Evolutionary conservation across 1,284 basidiomycete genomes (phyloP).

Genomic region (Ceratobasidium sp.): DNA sequence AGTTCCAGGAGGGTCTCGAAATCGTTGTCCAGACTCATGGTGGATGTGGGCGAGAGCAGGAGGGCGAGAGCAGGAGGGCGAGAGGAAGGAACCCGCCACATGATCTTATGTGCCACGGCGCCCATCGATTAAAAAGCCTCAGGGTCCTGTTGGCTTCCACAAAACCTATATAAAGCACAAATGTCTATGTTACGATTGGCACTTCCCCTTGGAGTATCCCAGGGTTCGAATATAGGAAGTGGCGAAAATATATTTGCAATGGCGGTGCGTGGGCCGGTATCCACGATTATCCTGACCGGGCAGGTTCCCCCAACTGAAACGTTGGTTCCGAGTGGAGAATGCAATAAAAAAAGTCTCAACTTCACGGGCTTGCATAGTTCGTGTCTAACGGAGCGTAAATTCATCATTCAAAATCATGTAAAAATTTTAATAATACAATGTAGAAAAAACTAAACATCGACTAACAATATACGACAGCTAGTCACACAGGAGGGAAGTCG

Average conservation of each 20-base stretch:
- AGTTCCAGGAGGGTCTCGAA: slow-evolving; percentile 23
- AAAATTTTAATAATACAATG: background rate
- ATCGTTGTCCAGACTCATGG: slow-evolving; percentile 22
- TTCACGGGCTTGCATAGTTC: background rate
- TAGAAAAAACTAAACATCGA: slow-evolving; percentile 23
- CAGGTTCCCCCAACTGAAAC: too few species aligned
- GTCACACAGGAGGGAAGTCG: slow-evolving; percentile 7
- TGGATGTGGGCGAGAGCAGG: background rate
- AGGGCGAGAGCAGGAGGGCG: background rate
- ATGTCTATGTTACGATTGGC: background rate
- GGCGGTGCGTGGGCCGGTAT: slow-evolving; percentile 9
- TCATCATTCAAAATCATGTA: slow-evolving; percentile 16
- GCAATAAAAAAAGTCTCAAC: background rate
- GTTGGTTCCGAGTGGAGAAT: background rate
- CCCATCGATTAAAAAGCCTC: slow-evolving; percentile 1
- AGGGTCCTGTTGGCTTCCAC: background rate
- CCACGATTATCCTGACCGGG: background rate
- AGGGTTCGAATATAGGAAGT: too few species aligned
- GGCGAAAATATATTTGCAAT: too few species aligned
- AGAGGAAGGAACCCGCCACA: background rate
- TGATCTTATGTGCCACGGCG: background rate
- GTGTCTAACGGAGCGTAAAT: slow-evolving; percentile 2
- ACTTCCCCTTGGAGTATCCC: background rate
- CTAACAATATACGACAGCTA: slow-evolving; percentile 2
- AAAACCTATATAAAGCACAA: background rate